Evolutionary conservation across 2,329 filamentous ascomycete genomes (phyloP).

Genomic region (Thelonectria blattea): DNA sequence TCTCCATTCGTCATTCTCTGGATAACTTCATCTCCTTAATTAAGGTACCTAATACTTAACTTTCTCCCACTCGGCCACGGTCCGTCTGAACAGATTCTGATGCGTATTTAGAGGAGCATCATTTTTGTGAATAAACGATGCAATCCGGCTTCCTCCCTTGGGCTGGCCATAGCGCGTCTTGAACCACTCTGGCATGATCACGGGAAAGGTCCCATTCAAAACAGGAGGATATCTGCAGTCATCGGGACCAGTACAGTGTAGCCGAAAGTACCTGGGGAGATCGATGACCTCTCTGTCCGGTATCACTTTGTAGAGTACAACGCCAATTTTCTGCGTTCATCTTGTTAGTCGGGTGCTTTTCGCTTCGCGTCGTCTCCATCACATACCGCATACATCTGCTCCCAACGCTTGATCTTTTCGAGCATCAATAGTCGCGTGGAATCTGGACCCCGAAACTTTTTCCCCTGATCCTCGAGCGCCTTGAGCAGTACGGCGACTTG

Average conservation of each 20-base stretch:
- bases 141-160: neutral
- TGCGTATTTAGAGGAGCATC: neutral
- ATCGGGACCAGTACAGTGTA: too few relatives aligned
- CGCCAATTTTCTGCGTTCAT: neutral
- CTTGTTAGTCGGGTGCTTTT: neutral
- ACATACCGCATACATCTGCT: neutral
- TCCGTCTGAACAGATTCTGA: too few relatives aligned
- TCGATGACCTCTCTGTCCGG: neutral
- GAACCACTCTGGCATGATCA: slow-evolving; percentile 2
- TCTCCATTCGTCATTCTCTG: too few relatives aligned
- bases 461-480: neutral
- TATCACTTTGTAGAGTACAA: neutral
- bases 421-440: neutral
- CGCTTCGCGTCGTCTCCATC: neutral
- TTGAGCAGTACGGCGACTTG: neutral
- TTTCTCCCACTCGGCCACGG: too few relatives aligned
- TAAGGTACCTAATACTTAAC: too few relatives aligned
- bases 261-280: neutral
- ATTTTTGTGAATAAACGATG: neutral
- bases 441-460: neutral
- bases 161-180: neutral
- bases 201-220: neutral
- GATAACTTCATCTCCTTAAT: too few relatives aligned
- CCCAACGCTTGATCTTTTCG: neutral
- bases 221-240: neutral